Evolutionary conservation across 176 grass and related monocot species (phyloP).

Genomic region (Hordeum vulgare): MorexV3_pseudomolecules_assembly NC_058520.1:583591038-583591537

Average conservation of each 20-base stretch:
- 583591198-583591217: neutral
- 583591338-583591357: neutral
- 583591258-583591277: no score
- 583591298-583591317: no score
- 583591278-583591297: no score
- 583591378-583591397: conserved; percentile 19
- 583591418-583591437: conserved; percentile 7
- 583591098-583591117: neutral
- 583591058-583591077: no score
- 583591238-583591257: neutral
- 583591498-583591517: conserved; percentile 13
- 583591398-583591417: conserved; percentile 38
- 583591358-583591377: no score
- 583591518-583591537: conserved; percentile 31
- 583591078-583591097: no score
- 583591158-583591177: no score
- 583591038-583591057: no score
- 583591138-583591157: no score
- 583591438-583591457: no score
- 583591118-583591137: neutral
- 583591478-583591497: neutral
- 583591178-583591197: no score
- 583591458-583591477: neutral
- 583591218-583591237: neutral
- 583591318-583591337: neutral